Conservation (phyloP, 176 grass and related monocot species). For the Panicum miliaceum region DNA sequence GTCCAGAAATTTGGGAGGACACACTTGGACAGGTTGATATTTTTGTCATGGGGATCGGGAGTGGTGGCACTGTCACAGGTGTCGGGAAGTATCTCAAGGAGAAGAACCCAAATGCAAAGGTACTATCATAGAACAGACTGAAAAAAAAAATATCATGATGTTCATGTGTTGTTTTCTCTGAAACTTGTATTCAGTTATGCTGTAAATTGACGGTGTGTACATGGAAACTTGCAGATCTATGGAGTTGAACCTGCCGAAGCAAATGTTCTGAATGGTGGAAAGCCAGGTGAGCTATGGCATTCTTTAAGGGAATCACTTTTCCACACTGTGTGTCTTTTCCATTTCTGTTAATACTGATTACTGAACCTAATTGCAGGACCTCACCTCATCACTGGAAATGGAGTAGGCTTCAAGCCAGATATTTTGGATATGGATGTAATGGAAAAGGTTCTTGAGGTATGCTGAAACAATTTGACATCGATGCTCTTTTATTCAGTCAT, state of each 20-base stretch:
- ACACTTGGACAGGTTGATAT: conserved; percentile 87
- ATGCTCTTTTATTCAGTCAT: background rate
- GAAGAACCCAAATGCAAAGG: conserved; percentile 57
- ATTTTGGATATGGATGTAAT: conserved; percentile 97
- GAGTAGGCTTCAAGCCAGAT: conserved; percentile 91
- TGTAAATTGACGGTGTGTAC: background rate
- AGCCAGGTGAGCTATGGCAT: conserved; percentile 40
- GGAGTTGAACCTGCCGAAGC: conserved; percentile 53
- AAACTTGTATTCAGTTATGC: background rate
- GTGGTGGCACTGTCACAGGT: conserved; percentile 34
- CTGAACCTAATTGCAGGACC: conserved; percentile 57
- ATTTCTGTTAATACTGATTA: background rate
- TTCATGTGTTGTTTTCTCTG: background rate
- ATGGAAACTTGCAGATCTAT: conserved; percentile 43
- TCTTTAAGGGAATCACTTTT: background rate
- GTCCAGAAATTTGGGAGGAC: conserved; percentile 94
- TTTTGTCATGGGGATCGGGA: conserved; percentile 89
- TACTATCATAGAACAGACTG: conserved; percentile 1
- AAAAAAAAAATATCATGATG: background rate
- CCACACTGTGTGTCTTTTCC: background rate
- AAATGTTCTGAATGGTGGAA: conserved; percentile 59
- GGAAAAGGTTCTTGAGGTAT: conserved; percentile 88
- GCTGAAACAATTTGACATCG: background rate
- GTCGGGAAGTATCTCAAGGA: conserved; percentile 53
- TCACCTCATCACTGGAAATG: conserved; percentile 93